phyloP scores from a whole-genome alignment of 192 early-diverging fungal genomes.

The Gaertneriomyces semiglobifer region DNA sequence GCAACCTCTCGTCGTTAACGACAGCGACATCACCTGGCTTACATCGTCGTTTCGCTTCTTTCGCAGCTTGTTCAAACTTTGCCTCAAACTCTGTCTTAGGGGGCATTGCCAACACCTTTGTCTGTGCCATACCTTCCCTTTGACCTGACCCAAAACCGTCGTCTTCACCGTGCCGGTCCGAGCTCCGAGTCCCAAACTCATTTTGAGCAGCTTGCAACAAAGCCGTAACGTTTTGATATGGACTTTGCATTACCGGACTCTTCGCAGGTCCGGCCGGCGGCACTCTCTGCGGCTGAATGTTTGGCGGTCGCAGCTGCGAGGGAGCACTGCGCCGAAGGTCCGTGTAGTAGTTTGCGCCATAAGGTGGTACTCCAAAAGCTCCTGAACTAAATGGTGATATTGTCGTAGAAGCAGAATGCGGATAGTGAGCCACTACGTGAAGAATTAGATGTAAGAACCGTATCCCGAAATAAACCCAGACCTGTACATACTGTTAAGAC shows the following conservation, averaged over 20 bases:
- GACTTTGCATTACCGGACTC: not conserved
- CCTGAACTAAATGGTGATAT: too few relatives aligned
- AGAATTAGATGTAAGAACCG: not conserved
- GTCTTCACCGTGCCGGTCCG: not conserved
- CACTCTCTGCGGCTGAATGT: too few relatives aligned
- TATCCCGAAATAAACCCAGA: not conserved
- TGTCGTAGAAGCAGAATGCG: too few relatives aligned
- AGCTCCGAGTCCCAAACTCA: not conserved
- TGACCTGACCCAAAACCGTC: not conserved
- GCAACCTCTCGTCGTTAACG: slow-evolving; percentile 40
- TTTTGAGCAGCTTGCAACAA: not conserved
- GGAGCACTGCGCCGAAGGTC: too few relatives aligned
- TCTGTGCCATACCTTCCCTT: not conserved
- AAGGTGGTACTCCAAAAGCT: too few relatives aligned
- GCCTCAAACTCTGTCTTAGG: slow-evolving; percentile 11
- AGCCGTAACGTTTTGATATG: not conserved
- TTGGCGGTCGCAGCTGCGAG: too few relatives aligned
- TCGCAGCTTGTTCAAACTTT: slow-evolving; percentile 17
- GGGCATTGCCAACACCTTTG: slow-evolving; percentile 12
- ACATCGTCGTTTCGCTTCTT: slow-evolving; percentile 20
- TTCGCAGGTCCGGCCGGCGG: too few relatives aligned
- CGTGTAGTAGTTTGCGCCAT: too few relatives aligned
- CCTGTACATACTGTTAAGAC: not conserved
- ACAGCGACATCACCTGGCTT: slow-evolving; percentile 38
- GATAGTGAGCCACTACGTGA: not conserved